Conservation (phyloP, 768 basidiomycete genomes). For the Lactarius sanguifluus region DNA sequence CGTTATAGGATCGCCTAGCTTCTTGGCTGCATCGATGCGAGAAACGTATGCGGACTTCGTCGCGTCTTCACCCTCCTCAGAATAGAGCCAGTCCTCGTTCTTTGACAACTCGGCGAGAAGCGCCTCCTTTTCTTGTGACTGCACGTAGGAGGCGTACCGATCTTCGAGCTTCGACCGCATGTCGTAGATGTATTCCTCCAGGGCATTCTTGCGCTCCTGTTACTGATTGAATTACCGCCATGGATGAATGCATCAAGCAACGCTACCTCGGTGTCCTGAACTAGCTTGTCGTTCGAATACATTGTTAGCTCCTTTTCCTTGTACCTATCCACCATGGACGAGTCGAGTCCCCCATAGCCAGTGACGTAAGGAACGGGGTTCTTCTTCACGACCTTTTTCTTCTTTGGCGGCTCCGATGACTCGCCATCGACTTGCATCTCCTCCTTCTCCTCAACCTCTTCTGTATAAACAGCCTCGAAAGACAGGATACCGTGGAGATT, state of each 20-base stretch:
- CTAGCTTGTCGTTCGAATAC: slow-evolving; percentile 91
- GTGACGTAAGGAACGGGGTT: slow-evolving; percentile 74
- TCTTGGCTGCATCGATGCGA: slow-evolving; percentile 81
- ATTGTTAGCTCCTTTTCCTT: slow-evolving; percentile 87
- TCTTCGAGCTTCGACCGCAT: slow-evolving; percentile 90
- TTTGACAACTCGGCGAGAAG: slow-evolving; percentile 68
- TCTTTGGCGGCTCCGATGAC: slow-evolving; percentile 59
- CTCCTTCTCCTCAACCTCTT: slow-evolving; percentile 80
- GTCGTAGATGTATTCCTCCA: slow-evolving; percentile 99
- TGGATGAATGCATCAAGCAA: slow-evolving; percentile 19
- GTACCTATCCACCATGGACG: slow-evolving; percentile 57
- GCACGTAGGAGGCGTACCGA: slow-evolving; percentile 74
- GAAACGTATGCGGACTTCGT: slow-evolving; percentile 91
- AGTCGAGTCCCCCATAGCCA: slow-evolving; percentile 63
- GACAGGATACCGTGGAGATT: slow-evolving; percentile 85
- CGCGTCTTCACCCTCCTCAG: slow-evolving; percentile 94
- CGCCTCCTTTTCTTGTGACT: slow-evolving; percentile 72
- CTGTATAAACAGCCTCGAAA: slow-evolving; percentile 83
- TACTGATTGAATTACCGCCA: slow-evolving; percentile 16
- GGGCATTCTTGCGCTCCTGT: slow-evolving; percentile 97
- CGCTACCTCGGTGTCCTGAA: slow-evolving; percentile 94
- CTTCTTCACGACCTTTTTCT: slow-evolving; percentile 85
- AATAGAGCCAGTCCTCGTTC: slow-evolving; percentile 97
- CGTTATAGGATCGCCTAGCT: slow-evolving; percentile 82
- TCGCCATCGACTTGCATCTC: slow-evolving; percentile 60